Conservation (phyloP, 1,284 basidiomycete species). For the Coniferiporia sulphurascens region DNA sequence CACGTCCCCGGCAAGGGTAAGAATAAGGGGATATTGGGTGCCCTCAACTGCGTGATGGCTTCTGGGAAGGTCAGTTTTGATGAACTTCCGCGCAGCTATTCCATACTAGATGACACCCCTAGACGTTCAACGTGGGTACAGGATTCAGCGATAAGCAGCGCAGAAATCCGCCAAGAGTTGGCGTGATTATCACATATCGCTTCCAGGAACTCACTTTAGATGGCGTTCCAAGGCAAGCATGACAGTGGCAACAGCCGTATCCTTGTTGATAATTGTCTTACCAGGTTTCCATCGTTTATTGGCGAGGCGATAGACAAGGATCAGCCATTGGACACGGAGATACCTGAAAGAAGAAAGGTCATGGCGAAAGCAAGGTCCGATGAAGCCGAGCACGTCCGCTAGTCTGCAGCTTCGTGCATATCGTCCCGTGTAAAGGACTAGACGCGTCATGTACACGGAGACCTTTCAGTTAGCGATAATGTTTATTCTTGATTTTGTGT, state of each 20-base stretch:
- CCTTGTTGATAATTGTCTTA: neutral
- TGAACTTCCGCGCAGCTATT: neutral
- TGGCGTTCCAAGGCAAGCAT: slow-evolving; percentile 45
- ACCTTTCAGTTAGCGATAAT: neutral
- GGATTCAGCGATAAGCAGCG: slow-evolving; percentile 52
- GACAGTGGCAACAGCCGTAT: neutral
- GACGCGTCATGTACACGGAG: neutral
- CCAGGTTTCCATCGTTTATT: slow-evolving; percentile 56
- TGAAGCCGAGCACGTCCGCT: neutral
- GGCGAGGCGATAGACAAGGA: slow-evolving; percentile 52
- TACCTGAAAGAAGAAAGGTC: slow-evolving; percentile 39
- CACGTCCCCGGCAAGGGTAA: slow-evolving; percentile 54
- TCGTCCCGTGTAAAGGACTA: no score
- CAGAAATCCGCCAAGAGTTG: slow-evolving; percentile 49
- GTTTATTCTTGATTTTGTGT: neutral
- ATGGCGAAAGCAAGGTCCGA: neutral
- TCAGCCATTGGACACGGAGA: slow-evolving; percentile 49
- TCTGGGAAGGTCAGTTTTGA: slow-evolving; percentile 45
- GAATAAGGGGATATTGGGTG: slow-evolving; percentile 47
- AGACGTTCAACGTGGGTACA: slow-evolving; percentile 54
- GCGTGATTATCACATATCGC: slow-evolving; percentile 56
- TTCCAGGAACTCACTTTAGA: slow-evolving; percentile 63
- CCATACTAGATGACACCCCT: neutral
- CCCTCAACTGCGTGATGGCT: slow-evolving; percentile 58
- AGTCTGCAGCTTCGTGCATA: neutral